A percentile compares a stretch with the other conserved stretches of the same genome.
phyloP scores from a whole-genome alignment of 2,329 filamentous ascomycete species.

The Periconia sp. region DNA sequence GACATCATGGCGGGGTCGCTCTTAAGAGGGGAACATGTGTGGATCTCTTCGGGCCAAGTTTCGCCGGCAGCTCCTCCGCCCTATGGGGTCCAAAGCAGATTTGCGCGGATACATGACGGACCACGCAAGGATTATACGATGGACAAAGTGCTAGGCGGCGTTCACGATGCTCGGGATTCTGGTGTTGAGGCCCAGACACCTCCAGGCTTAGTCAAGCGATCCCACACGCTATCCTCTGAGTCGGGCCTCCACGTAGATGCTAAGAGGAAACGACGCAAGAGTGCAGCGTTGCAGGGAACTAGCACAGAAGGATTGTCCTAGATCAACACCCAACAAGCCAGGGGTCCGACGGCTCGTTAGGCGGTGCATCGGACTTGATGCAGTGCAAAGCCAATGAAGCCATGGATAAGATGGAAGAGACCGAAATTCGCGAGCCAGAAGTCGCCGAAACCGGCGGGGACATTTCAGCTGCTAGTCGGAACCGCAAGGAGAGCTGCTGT shows the following conservation, averaged over 20 bases:
- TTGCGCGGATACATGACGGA: conserved; percentile 8
- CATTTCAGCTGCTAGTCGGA: not conserved
- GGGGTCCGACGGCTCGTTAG: too few relatives aligned
- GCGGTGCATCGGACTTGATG: too few relatives aligned
- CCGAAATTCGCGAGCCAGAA: too few relatives aligned
- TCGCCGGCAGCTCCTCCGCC: conserved; percentile 23
- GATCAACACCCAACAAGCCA: too few relatives aligned
- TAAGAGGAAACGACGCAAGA: too few relatives aligned
- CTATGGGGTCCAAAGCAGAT: conserved; percentile 4
- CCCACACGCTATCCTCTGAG: not conserved
- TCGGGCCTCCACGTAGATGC: too few relatives aligned
- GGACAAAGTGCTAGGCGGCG: not conserved
- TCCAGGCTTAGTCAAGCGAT: not conserved
- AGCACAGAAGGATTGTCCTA: too few relatives aligned
- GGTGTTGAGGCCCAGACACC: not conserved
- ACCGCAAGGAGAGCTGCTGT: not conserved
- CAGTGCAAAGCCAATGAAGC: too few relatives aligned
- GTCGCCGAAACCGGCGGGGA: conserved; percentile 5
- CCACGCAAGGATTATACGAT: not conserved
- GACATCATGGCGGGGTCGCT: conserved; percentile 25
- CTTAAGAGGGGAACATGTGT: conserved; percentile 15
- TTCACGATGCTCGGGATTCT: not conserved
- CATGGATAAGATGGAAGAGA: too few relatives aligned
- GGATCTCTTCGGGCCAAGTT: conserved; percentile 21
- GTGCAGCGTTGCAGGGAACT: too few relatives aligned